Base-by-base conservation (phyloP, 495 filamentous ascomycete species). In the Elasticomyces elasticus region DNA sequence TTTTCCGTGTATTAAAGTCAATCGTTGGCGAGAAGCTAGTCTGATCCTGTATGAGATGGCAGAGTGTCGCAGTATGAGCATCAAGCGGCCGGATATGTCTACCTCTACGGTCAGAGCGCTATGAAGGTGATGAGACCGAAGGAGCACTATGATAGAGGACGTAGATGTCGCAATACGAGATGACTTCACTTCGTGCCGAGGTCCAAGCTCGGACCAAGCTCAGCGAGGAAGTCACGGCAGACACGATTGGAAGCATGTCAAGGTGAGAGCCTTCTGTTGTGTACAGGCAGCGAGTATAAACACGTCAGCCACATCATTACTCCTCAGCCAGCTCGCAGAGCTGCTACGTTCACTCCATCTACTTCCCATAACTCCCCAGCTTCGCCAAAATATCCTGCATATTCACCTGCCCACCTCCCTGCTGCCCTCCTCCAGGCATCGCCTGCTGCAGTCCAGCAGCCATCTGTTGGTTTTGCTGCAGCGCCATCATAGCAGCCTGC, bases 311-410 rank as follows among this genome's bases (percentile, higher is more conserved):
- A 7, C 30, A 7, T 33, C 15, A 7, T 33, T 15, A 15, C 30
- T 15, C 30, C 7, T 7, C 15, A 33, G 7, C 30, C 15, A 7
- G 30, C 30, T 15, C 30, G 30, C 30, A 33, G 30, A 7, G 15
- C 30, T 7, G 7, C 15, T 15, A 33, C 30, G 15, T 33, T 15
- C 30, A 33, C 30, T 7, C 30, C 30, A 33, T 15, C 30, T 27
- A 51, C 33, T 55, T 38, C 51, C 26, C 26, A 42, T 55, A 55
- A 3, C 22, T 57, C 27, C 58, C 58, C 49, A 61, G 43, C 37
- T 57, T 48, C 19, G 58, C 58, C 22, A 61, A 49, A 40, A 61
- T 57, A 49, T 61, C 58, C 50, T 52, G 48, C 58, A 61, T 61
- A 47, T 61, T 57, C 30, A 61, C 58, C 31, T 44, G 30, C 25